phyloP scores from a whole-genome alignment of 257 asterid species.

The Solanum lignicaule region DNA sequence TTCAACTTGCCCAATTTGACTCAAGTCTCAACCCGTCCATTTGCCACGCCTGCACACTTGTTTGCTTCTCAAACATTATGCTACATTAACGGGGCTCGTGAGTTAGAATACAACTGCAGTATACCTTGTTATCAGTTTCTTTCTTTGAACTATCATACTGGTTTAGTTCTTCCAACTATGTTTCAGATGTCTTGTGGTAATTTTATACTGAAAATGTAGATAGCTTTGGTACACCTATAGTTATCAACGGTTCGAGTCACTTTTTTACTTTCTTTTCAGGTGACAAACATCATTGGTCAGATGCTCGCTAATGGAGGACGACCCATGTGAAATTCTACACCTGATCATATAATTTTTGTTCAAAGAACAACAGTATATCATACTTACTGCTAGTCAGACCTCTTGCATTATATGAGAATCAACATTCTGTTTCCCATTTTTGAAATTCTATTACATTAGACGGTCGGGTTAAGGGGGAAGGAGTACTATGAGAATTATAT shows the following conservation, averaged over 20 bases:
- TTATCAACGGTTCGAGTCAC: background rate
- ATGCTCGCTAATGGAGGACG: constrained; percentile 19
- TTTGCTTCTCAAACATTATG: background rate
- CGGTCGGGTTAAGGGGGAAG: background rate
- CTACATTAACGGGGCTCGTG: background rate
- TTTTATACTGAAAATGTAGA: background rate
- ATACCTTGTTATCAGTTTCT: background rate
- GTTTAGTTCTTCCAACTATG: background rate
- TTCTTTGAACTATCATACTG: background rate
- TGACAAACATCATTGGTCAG: constrained; percentile 26
- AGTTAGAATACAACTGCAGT: background rate
- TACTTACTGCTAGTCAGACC: background rate
- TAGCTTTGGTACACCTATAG: background rate
- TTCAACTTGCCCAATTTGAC: background rate
- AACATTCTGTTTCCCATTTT: background rate
- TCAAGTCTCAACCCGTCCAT: background rate
- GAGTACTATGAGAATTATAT: background rate
- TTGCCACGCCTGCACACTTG: background rate
- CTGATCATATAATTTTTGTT: background rate
- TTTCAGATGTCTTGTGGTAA: background rate
- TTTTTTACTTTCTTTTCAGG: constrained; percentile 12
- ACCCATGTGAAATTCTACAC: constrained; percentile 6
- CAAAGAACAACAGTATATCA: background rate
- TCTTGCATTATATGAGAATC: background rate
- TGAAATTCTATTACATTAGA: background rate